A percentile compares a stretch with the other conserved stretches of the same genome.
Conservation (phyloP, 2,329 filamentous ascomycete genomes). For the Tolypocladium amazonense region DNA sequence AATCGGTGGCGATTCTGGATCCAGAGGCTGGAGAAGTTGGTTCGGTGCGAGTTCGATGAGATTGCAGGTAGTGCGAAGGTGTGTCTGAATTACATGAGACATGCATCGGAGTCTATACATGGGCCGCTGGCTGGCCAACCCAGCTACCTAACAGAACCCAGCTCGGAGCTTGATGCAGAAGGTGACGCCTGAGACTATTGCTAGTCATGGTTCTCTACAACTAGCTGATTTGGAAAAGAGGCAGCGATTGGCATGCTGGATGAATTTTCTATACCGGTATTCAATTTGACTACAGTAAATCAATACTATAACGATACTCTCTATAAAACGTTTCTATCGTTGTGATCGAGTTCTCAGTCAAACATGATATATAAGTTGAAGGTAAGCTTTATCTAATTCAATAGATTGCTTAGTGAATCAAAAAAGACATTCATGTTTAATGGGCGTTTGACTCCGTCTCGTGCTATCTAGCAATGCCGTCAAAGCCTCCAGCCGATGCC, state of each 20-base stretch:
- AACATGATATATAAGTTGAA: not conserved
- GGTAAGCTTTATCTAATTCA: too few species aligned
- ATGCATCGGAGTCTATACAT: not conserved
- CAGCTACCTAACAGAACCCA: not conserved
- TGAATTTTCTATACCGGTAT: not conserved
- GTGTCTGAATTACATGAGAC: not conserved
- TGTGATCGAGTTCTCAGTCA: not conserved
- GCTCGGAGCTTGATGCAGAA: not conserved
- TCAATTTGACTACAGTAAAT: not conserved
- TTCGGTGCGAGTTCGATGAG: not conserved
- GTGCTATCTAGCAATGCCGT: not conserved
- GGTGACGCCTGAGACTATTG: not conserved
- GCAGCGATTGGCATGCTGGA: not conserved
- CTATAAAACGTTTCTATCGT: not conserved
- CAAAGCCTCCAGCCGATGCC: not conserved
- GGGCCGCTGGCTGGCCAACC: not conserved
- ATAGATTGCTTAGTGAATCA: too few species aligned
- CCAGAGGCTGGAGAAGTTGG: not conserved
- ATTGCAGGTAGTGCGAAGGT: not conserved
- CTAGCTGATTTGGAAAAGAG: not conserved
- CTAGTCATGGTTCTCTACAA: not conserved
- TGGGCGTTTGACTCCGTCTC: too few species aligned
- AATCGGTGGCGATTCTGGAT: constrained; percentile 1
- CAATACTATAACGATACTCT: not conserved
- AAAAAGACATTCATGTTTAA: too few species aligned